These are phyloP conservation scores for Aspergillus sp. DNA, from an alignment of 2,329 filamentous ascomycete species.

Conservation along the genomic window DNA sequence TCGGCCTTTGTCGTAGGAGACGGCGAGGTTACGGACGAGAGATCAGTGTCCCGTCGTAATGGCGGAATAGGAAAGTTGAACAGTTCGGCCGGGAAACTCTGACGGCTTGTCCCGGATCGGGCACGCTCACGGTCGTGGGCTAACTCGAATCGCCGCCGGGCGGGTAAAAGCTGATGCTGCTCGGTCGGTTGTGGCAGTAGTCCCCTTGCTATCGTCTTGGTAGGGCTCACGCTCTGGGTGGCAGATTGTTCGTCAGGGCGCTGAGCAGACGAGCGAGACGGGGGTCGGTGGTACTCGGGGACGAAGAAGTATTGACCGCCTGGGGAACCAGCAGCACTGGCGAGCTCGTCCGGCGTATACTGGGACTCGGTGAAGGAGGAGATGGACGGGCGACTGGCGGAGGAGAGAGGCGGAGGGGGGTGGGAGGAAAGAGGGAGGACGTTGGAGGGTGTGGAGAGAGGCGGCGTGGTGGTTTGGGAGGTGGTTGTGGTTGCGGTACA, in stretches of 20 bases:
- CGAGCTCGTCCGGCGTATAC: conserved; percentile 12
- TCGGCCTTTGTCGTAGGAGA: conserved; percentile 8
- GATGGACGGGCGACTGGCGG: conserved; percentile 25
- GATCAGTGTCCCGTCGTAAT: conserved; percentile 18
- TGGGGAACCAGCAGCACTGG: conserved; percentile 4
- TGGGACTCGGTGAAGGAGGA: conserved; percentile 16
- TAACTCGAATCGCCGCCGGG: background rate
- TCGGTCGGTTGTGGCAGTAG: background rate
- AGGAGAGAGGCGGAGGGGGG: conserved; percentile 14
- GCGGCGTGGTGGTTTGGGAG: conserved; percentile 1
- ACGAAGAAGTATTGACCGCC: conserved; percentile 11
- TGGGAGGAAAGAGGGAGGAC: background rate
- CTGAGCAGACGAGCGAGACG: background rate
- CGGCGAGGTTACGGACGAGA: conserved; percentile 18
- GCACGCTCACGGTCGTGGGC: conserved; percentile 14
- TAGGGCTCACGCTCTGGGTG: conserved; percentile 1
- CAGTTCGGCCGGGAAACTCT: conserved; percentile 18
- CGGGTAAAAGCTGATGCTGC: background rate
- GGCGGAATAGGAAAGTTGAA: conserved; percentile 25
- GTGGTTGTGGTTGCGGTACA: background rate
- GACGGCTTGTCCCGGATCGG: conserved; percentile 13
- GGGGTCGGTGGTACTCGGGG: conserved; percentile 5
- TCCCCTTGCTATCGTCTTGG: background rate
- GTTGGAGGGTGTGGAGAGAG: conserved; percentile 12
- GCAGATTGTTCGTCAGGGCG: conserved; percentile 4